Evolutionary conservation across 2,329 filamentous ascomycete genomes (phyloP), one percentile per base, ranked within the genome.

Genomic region (Stachybotrys chartarum): DNA sequence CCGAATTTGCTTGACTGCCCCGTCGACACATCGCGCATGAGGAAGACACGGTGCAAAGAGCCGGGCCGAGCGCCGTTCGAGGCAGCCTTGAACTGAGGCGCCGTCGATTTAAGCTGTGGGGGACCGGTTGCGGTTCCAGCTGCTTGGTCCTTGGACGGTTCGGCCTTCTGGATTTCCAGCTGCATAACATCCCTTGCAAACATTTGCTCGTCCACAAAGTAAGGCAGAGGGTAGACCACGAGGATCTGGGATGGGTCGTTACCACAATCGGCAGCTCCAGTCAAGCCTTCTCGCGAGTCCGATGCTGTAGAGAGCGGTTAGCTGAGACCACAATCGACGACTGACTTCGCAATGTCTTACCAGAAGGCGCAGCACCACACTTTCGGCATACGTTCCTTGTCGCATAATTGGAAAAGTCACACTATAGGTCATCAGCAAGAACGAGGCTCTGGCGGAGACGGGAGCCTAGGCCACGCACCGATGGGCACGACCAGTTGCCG

Each of bases 1-100:
- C 90, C 90, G 63, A 90, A 95, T 61, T 86, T 83, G 78, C 88
- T 89, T 53, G 86, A 90, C 57, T 89, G 85, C 54, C 90, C 81
- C 5, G 79, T 87, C 57, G 77, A 78, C 49, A 85, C 80, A 65
- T 93, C 88, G 55, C 90, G 83, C 63, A 94, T 85, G 30, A 95
- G 73, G 58, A 94, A 82, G 1, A 94, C 84, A 53, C 90, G 84
- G 58, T 87, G 83, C 8, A 95, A 73, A n/a, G 88, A 90, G 18
- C 86, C 85, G 35, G 86, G 84, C 55, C 80, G 82, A 5, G 90
- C 90, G 45, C 90, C 90, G 1, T 86, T 76, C 12, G 86, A 85
- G 18, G 80, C 74, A 8, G 76, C 77, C 57, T 81, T 79, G 44
- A 74, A 76, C 6, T 77, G 76, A 0, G 81, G 80, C 0, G 81